Conservation (phyloP, 345 rosid species). For the Populus nigra region DNA sequence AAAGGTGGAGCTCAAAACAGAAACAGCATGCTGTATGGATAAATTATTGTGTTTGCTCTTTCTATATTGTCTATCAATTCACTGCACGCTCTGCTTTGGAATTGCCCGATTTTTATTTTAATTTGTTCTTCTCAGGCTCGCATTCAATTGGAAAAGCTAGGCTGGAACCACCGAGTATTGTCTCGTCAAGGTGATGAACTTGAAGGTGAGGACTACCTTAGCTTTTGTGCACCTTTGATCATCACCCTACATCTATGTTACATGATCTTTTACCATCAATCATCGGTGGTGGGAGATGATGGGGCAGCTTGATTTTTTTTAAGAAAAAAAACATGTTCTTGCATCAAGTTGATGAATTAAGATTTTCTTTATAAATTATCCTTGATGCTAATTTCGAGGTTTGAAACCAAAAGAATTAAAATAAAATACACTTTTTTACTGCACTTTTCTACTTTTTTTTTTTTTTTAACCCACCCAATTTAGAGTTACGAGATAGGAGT, state of each 20-base stretch:
- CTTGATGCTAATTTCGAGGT: too few relatives aligned
- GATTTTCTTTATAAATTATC: too few relatives aligned
- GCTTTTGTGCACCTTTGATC: conserved; percentile 13
- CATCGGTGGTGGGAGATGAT: conserved; percentile 1
- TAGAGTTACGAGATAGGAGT: too few relatives aligned
- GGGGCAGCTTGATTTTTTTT: not conserved
- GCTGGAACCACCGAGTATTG: conserved; percentile 16
- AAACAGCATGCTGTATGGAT: not conserved
- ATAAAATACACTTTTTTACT: too few relatives aligned
- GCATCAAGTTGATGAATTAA: too few relatives aligned
- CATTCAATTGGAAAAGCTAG: conserved; percentile 14
- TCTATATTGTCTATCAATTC: conserved; percentile 8
- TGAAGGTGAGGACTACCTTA: conserved; percentile 18
- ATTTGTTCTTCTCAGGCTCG: not conserved
- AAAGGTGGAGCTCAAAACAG: not conserved
- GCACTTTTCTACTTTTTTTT: too few relatives aligned
- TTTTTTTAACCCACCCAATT: too few relatives aligned
- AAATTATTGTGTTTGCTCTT: conserved; percentile 3
- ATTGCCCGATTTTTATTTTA: not conserved
- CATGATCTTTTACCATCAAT: not conserved
- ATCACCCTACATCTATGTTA: not conserved
- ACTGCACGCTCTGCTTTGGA: conserved; percentile 46
- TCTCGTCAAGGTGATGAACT: conserved; percentile 17
- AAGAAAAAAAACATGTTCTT: too few relatives aligned
- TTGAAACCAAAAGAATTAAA: too few relatives aligned